Conservation (phyloP, 495 filamentous ascomycete genomes). For the Cenococcum geophilum region DNA sequence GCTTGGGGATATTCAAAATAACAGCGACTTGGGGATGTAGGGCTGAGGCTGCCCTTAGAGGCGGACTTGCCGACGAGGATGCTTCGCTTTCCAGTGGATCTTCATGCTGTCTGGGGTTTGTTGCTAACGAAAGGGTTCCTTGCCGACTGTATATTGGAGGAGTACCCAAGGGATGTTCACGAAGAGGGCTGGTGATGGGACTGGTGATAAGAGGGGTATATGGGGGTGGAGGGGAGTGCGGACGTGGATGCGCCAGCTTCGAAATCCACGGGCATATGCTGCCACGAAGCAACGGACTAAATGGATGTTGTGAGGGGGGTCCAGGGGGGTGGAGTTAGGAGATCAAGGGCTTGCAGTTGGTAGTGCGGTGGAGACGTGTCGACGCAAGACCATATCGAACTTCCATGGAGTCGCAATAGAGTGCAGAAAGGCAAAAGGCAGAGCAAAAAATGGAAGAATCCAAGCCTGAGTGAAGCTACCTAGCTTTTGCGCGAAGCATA, state of each 20-base stretch:
- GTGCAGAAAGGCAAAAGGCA: background rate
- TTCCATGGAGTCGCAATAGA: background rate
- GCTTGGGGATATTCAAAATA: constrained; percentile 55
- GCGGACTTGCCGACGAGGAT: background rate
- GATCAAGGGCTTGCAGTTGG: background rate
- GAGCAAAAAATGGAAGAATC: background rate
- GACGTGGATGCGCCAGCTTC: constrained; percentile 4
- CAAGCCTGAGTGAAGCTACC: too few relatives aligned
- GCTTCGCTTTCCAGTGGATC: background rate
- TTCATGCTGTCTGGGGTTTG: background rate
- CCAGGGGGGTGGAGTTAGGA: background rate
- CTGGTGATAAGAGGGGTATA: background rate
- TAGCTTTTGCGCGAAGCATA: too few relatives aligned
- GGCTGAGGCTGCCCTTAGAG: constrained; percentile 18
- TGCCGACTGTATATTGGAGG: background rate
- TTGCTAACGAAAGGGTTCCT: background rate
- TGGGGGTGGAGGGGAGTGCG: constrained; percentile 2
- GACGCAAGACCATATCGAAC: background rate
- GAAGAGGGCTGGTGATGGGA: background rate
- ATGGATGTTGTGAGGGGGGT: background rate
- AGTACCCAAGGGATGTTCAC: background rate
- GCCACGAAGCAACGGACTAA: background rate
- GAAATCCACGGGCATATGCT: constrained; percentile 10
- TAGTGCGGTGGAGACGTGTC: background rate
- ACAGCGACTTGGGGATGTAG: constrained; percentile 61